A percentile compares a stretch with the other conserved stretches of the same genome.
Conservation (phyloP, 345 rosid genomes). For the Eucalyptus albens region DNA sequence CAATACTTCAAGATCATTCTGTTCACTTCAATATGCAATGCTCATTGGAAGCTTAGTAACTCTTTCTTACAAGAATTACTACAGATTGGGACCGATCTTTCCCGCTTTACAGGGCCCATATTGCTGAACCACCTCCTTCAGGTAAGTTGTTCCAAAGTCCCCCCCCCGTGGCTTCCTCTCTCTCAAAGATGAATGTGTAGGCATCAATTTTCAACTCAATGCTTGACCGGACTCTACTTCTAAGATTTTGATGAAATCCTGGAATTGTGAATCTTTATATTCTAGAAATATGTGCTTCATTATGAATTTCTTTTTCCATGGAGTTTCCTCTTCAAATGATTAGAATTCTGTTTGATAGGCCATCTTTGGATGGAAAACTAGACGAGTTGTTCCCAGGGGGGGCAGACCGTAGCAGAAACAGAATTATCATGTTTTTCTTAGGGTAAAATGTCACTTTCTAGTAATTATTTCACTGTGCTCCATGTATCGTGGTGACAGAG, state of each 20-base stretch:
- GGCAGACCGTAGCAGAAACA: background rate
- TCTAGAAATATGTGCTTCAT: background rate
- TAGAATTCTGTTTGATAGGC: background rate
- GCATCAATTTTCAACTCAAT: background rate
- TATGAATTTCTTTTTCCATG: background rate
- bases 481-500: background rate
- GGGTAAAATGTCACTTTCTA: background rate
- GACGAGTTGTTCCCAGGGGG: background rate
- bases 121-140: slow-evolving; percentile 63
- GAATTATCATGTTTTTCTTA: background rate
- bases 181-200: background rate
- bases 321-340: background rate
- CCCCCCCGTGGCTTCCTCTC: background rate
- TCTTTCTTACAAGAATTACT: slow-evolving; percentile 6
- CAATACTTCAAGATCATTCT: background rate
- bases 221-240: background rate
- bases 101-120: slow-evolving; percentile 79
- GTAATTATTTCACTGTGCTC: background rate
- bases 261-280: background rate
- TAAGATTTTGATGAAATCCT: background rate
- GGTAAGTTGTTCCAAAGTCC: slow-evolving; percentile 21
- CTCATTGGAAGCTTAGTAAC: background rate
- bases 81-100: slow-evolving; percentile 75
- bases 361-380: background rate
- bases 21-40: background rate